These are phyloP conservation scores for Cyclotella atomus DNA, from an alignment of 108 stramenopile genomes.

Conservation along the genomic window DNA sequence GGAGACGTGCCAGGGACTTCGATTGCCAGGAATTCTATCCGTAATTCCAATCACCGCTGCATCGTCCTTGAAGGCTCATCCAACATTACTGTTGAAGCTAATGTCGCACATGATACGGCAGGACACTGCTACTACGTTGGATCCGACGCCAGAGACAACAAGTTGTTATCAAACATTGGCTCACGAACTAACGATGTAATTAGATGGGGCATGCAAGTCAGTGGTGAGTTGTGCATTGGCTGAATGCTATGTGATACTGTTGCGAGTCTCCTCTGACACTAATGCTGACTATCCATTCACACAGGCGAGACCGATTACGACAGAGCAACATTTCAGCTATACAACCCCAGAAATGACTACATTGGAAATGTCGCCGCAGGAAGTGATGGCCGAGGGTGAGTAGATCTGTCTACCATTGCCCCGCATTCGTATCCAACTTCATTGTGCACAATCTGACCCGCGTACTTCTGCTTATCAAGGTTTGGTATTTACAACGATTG, in stretches of 20 bases:
- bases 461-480: slow-evolving; percentile 7
- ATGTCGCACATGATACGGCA: slow-evolving; percentile 58
- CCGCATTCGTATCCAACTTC: too few species aligned
- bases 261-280: too few species aligned
- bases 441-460: not conserved
- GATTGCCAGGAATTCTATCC: slow-evolving; percentile 62
- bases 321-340: slow-evolving; percentile 26
- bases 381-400: slow-evolving; percentile 36
- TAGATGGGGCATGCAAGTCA: slow-evolving; percentile 23
- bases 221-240: slow-evolving; percentile 7
- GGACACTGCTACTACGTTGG: slow-evolving; percentile 49
- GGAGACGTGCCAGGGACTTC: slow-evolving; percentile 48
- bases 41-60: slow-evolving; percentile 62
- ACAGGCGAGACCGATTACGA: slow-evolving; percentile 32
- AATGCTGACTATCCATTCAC: not conserved
- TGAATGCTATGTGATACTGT: not conserved
- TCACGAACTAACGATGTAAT: slow-evolving; percentile 39
- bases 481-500: slow-evolving; percentile 19
- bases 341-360: slow-evolving; percentile 29
- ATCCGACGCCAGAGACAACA: slow-evolving; percentile 26
- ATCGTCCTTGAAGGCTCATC: slow-evolving; percentile 65
- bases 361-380: slow-evolving; percentile 57
- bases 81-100: slow-evolving; percentile 54
- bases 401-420: not conserved
- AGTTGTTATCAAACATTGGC: slow-evolving; percentile 22